Evolutionary conservation across 805 yeast species (phyloP), one percentile per base, ranked within the genome.

Genomic region (Cyberlindnera subsufficiens): DNA sequence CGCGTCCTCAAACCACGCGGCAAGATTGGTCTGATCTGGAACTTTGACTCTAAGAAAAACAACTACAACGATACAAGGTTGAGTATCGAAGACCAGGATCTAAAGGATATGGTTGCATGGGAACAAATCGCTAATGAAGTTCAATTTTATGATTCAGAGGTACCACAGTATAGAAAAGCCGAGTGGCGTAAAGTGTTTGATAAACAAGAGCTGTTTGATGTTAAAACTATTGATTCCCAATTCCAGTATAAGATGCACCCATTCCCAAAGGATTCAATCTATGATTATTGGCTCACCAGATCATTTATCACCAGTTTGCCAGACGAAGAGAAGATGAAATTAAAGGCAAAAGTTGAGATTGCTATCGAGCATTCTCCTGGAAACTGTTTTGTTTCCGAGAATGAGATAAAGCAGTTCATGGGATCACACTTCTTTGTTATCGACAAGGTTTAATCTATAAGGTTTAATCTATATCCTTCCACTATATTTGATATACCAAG

Each of bases 21-120:
- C 0, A 64, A 61, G 36, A 60, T 80, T 11, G 83, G 79, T 0
- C 54, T 77, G 19, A 68, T 80, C 42, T 80, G 86, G 86, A 80
- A 80, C 57, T 73, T 64, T 47, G 84, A 79, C 49, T 51, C 51
- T 6, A 36, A 53, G 6, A 51, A 56, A 19, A 15, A 20, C 10
- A 53, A 54, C 37, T 25, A 52, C 7, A 25, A 19, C 13, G 34
- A 42, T 27, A 34, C 49, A 3, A 42, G 36, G 17, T 32, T 25
- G 10, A 18, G 25, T 37, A 2, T 50, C 20, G 7, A 34, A 11
- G 41, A 44, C 5, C 44, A 48, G 8, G 51, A 45, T 9, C n/a
- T 42, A 5, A 30, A 35, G 5, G 30, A 31, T 11, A 39, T 43
- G 16, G 29, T 38, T 10, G 46, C 49, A 1, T 53, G 55, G 56